Base-by-base conservation (phyloP, 139 green algal species). In the Pleodorina starrii region DNA sequence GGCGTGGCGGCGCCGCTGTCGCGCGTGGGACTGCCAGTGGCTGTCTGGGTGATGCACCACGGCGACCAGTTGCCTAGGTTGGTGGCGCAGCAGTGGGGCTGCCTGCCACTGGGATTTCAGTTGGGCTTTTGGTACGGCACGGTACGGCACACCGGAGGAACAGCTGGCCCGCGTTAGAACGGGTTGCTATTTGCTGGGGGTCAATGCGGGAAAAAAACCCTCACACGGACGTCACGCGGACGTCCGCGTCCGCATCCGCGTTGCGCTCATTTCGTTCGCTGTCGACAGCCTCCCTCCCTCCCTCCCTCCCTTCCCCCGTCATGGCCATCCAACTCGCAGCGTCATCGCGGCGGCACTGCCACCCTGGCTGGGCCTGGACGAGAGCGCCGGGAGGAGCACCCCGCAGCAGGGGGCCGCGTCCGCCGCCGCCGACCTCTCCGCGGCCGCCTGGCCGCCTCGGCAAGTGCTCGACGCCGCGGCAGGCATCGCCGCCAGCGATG, bases 31-130 rank as follows among this genome's bases (percentile, higher is more conserved):
- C 44, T 54, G 27, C 81, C 63, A 42, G 17, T 87, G 81, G 11
- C 60, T 12, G 43, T 12, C 17, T 87, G 81, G 81, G 43, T 25
- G 42, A 57, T 87, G 60, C 59, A 48, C 19, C 81, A 87, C 29
- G 81, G 21, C 5, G 81, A 87, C 17, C 60, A 87, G 29, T 59
- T 87, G 60, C 81, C 81, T 9, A 36, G 81, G 81, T 77, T 25
- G 16, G 79, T 42, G 38, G 1, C 5, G 35, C 27, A 1, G 9
- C 0, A 25, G 25, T 63, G 74, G 54, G 0, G 25, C 42, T 44
- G 73, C 25, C 43, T 5, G 7, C 42, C 21, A 66, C 21, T 32
- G 29, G 21, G 73, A 21, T 1, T 38, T 73, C 2, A 21, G 54
- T 66, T 66, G 3, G 54, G n/a, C n/a, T 57, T 57, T 57, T 57